Evolutionary conservation across 441 rosid genomes (phyloP).

Genomic region (Manihot esculenta): DNA sequence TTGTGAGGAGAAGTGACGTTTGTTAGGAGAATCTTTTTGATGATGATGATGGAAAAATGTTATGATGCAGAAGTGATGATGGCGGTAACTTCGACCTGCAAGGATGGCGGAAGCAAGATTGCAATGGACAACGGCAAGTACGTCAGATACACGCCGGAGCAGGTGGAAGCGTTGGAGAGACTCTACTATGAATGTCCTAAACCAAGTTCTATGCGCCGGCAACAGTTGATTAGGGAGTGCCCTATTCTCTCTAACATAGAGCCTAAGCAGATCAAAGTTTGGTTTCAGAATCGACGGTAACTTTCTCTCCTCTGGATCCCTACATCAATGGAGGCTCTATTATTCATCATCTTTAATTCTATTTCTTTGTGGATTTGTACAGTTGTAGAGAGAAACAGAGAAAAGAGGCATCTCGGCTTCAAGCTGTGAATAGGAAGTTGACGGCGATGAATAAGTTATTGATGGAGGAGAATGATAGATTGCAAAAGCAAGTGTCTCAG

Average conservation of each 20-base stretch:
- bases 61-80: constrained; percentile 39
- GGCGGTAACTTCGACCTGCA: constrained; percentile 57
- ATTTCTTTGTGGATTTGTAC: background rate
- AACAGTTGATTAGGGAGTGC: constrained; percentile 91
- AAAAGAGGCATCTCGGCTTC: constrained; percentile 95
- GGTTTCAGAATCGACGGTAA: constrained; percentile 97
- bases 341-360: background rate
- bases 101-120: constrained; percentile 33
- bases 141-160: constrained; percentile 96
- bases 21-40: background rate
- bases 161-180: constrained; percentile 98
- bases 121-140: constrained; percentile 91
- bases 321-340: background rate
- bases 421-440: constrained; percentile 88
- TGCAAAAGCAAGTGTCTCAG: constrained; percentile 97
- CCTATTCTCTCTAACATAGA: constrained; percentile 96
- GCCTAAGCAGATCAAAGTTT: constrained; percentile 96
- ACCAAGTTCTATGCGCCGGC: constrained; percentile 95
- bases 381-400: constrained; percentile 98
- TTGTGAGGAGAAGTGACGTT: no score
- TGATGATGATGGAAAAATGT: background rate
- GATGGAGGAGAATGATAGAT: constrained; percentile 98
- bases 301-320: background rate
- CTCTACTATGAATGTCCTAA: constrained; percentile 97
- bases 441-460: constrained; percentile 93